A percentile compares a stretch with the other conserved stretches of the same genome.
These are phyloP conservation scores for Spiromastix sp. DNA, from an alignment of 2,329 filamentous ascomycete genomes.

Conservation along the genomic window DNA sequence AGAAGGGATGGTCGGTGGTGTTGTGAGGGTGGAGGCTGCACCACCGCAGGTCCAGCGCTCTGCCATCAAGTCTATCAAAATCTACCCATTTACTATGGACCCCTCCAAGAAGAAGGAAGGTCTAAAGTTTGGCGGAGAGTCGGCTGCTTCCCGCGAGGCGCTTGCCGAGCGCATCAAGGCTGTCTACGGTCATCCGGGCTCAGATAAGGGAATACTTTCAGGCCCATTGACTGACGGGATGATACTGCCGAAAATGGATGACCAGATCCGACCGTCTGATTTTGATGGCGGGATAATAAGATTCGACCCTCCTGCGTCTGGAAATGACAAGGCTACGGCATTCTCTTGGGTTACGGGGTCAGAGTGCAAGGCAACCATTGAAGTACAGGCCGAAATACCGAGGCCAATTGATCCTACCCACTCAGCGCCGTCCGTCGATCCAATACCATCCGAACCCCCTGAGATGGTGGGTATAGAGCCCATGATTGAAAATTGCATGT, in stretches of 20 bases:
- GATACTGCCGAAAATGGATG: slow-evolving; percentile 55
- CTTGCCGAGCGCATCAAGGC: slow-evolving; percentile 58
- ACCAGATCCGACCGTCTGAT: slow-evolving; percentile 42
- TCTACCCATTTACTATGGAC: slow-evolving; percentile 65
- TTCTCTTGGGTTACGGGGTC: slow-evolving; percentile 64
- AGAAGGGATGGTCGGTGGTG: slow-evolving; percentile 66
- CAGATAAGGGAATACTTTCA: slow-evolving; percentile 55
- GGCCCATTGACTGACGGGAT: slow-evolving; percentile 87
- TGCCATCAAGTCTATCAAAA: slow-evolving; percentile 57
- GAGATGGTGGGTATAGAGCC: slow-evolving; percentile 75
- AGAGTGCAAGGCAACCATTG: slow-evolving; percentile 61
- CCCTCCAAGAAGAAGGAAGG: slow-evolving; percentile 50
- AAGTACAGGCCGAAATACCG: slow-evolving; percentile 65
- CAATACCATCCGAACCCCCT: slow-evolving; percentile 44
- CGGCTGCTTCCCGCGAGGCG: slow-evolving; percentile 71
- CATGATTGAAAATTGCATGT: slow-evolving; percentile 60
- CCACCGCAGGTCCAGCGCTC: slow-evolving; percentile 59
- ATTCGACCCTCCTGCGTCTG: slow-evolving; percentile 51
- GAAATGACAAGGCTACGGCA: slow-evolving; percentile 22
- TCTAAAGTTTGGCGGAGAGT: slow-evolving; percentile 79
- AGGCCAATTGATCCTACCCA: slow-evolving; percentile 44
- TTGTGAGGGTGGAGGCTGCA: slow-evolving; percentile 79
- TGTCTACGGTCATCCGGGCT: slow-evolving; percentile 53
- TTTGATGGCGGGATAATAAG: slow-evolving; percentile 80
- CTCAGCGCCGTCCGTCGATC: slow-evolving; percentile 41